Base-by-base conservation (phyloP, 2,329 filamentous ascomycete genomes). In the Pestalotiopsis sp. region DNA sequence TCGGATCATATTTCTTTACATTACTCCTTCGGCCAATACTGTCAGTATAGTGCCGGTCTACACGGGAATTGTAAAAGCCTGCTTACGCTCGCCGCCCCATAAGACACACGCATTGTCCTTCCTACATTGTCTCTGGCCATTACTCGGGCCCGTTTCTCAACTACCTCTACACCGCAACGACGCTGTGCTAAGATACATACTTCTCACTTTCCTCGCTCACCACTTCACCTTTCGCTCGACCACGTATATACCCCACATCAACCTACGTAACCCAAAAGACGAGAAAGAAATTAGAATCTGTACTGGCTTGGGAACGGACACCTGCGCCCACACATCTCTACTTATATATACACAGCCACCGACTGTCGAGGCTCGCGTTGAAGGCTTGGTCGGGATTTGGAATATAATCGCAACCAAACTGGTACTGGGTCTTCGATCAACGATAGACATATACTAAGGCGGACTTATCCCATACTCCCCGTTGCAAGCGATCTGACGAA, bases 1-100 rank as follows among this genome's bases (percentile, higher is more conserved):
- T 69, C 68, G 68, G 67, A 66, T 69, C 65, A 68, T 39, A 36
- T 25, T 68, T 63, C 59, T 36, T 27, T 27, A 52, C 45, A 52
- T 59, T 38, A 27, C 56, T 20, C 58, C 41, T 62, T 66, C 25
- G 65, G 23, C 62, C 61, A 56, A 66, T 57, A 45, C 45, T 67
- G 60, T 68, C 23, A 61, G 31, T 69, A 69, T 69, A 69, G 45
- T 59, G 61, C 61, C 45, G 45, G 17, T 52, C 45, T 52, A 52
- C 45, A 52, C 45, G 45, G 45, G 66, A 69, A 62, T 67, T 57
- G 38, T 49, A 56, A 56, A 62, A 31, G 64, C 52, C 36, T 66
- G 64, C 64, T 66, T 66, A 66, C 52, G 58, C 36, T 49, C 25
- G 56, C 36, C 12, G 64, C 56, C 56, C 57, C 63, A 58, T 66